Conservation (phyloP, 768 basidiomycete species). For the Boletus barrowsii region DNA sequence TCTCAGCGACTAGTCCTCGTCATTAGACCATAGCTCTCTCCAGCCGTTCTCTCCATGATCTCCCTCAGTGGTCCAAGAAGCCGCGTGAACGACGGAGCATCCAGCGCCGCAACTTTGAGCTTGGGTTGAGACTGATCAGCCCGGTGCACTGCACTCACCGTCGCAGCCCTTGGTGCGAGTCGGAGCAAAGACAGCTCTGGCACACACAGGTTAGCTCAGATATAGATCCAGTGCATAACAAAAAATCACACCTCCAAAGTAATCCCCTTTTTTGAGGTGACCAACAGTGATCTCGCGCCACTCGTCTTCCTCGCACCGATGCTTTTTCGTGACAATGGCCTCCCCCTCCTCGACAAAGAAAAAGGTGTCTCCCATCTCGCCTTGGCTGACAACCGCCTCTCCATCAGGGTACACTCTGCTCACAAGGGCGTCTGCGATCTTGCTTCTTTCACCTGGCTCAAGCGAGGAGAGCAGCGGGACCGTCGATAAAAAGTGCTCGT, state of each 20-base stretch:
- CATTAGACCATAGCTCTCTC: slow-evolving; percentile 58
- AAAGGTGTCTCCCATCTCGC: slow-evolving; percentile 95
- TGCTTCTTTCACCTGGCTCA: slow-evolving; percentile 86
- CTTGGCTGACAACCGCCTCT: slow-evolving; percentile 84
- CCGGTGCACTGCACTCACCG: slow-evolving; percentile 73
- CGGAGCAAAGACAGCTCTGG: slow-evolving; percentile 89
- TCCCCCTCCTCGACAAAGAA: slow-evolving; percentile 97
- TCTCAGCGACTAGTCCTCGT: slow-evolving; percentile 33
- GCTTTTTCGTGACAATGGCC: slow-evolving; percentile 79
- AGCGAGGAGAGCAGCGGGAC: slow-evolving; percentile 86
- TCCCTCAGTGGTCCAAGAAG: slow-evolving; percentile 89
- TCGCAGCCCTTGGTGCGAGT: slow-evolving; percentile 90
- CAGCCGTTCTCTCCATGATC: slow-evolving; percentile 89
- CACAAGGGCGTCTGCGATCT: slow-evolving; percentile 93
- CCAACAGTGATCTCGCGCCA: slow-evolving; percentile 69
- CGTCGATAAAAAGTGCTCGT: slow-evolving; percentile 92
- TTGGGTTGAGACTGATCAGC: slow-evolving; percentile 49
- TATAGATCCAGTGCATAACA: not conserved
- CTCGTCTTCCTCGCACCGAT: slow-evolving; percentile 55
- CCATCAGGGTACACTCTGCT: slow-evolving; percentile 81
- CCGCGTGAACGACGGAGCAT: slow-evolving; percentile 90
- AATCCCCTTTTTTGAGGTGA: slow-evolving; percentile 84
- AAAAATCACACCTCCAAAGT: slow-evolving; percentile 85
- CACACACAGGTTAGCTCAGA: slow-evolving; percentile 6
- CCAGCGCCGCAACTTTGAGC: slow-evolving; percentile 91